Base-by-base conservation (phyloP, 2,329 filamentous ascomycete species). In the Coniochaeta ligniaria region DNA sequence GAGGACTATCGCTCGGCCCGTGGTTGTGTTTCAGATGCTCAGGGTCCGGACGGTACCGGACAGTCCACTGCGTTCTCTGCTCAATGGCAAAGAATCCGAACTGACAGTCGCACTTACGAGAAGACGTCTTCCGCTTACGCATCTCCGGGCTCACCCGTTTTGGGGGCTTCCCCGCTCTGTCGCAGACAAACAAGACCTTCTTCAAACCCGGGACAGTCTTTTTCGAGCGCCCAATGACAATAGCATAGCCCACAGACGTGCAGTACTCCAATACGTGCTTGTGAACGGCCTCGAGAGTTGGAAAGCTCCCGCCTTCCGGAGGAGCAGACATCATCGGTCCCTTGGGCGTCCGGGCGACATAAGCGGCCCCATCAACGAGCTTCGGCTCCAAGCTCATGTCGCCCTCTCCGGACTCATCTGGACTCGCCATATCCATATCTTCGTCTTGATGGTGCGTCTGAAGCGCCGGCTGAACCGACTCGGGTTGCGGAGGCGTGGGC, bases 81-180 rank as follows among this genome's bases (percentile, higher is more conserved):
- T 88, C 85, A 43, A 88, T 85, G 60, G 85, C 85, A 64, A 88
- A 88, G 70, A 88, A 87, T n/a, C 85, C 85, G 70, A 88, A 88
- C 33, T 84, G 83, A 64, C 85, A 88, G 66, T 87, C 85, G 66
- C 85, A 88, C 67, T 88, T 88, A 54, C 85, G 79, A n/a, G 85
- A 88, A 9, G 85, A 87, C 1, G 85, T 88, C 68, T 85, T 86
- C 24, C 84, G 79, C 71, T 88, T 88, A 60, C 85, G 81, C 63
- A 82, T 80, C 71, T 88, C 85, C 1, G 85, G 83, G 63, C 77
- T 86, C n/a, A 86, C 84, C 6, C 83, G 80, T 60, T 77, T 83
- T 2, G 83, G 83, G 1, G 83, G 83, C 65, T 86, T 86, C 47
- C 85, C 85, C 3, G 85, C 85, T 60, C 85, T 80, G 67, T 88